Evolutionary conservation across 2,329 filamentous ascomycete species (phyloP).

Genomic region (Hypoxylon sp.): DNA sequence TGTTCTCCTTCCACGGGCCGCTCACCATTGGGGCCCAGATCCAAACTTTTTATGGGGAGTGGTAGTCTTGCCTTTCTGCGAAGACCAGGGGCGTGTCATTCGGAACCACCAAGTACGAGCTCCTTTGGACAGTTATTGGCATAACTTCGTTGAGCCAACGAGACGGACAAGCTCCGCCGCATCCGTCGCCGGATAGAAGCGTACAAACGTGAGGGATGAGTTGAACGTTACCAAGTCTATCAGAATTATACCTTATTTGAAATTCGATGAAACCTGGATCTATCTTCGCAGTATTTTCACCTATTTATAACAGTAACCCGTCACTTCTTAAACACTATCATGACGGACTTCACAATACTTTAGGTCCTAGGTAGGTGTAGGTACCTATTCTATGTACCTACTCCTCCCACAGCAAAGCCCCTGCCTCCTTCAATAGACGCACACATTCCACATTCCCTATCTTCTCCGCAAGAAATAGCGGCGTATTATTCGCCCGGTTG

Average conservation of each 20-base stretch:
- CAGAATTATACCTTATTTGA: too few relatives aligned
- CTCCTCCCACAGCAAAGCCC: constrained; percentile 73
- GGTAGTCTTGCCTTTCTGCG: neutral
- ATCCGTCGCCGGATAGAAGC: too few relatives aligned
- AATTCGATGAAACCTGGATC: too few relatives aligned
- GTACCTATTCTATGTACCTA: constrained; percentile 2
- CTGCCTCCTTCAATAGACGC: constrained; percentile 69
- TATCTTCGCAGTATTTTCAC: too few relatives aligned
- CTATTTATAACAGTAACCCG: neutral
- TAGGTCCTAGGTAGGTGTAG: too few relatives aligned
- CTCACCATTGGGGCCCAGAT: neutral
- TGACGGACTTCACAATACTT: too few relatives aligned
- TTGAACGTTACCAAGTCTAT: too few relatives aligned
- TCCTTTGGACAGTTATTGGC: neutral
- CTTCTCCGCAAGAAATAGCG: constrained; percentile 74
- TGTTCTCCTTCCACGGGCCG: neutral
- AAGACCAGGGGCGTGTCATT: neutral
- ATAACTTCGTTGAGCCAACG: neutral
- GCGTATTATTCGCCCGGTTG: constrained; percentile 76
- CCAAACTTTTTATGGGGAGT: neutral
- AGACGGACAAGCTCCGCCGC: neutral
- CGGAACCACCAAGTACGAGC: neutral
- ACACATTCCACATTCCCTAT: constrained; percentile 69
- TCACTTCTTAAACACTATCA: too few relatives aligned
- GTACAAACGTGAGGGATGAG: too few relatives aligned